Percentiles rank a stretch among this genome's conserved stretches.
These are phyloP conservation scores for Neonectria sp. DNA, from an alignment of 2,329 filamentous ascomycete genomes.

Conservation along the genomic window DNA sequence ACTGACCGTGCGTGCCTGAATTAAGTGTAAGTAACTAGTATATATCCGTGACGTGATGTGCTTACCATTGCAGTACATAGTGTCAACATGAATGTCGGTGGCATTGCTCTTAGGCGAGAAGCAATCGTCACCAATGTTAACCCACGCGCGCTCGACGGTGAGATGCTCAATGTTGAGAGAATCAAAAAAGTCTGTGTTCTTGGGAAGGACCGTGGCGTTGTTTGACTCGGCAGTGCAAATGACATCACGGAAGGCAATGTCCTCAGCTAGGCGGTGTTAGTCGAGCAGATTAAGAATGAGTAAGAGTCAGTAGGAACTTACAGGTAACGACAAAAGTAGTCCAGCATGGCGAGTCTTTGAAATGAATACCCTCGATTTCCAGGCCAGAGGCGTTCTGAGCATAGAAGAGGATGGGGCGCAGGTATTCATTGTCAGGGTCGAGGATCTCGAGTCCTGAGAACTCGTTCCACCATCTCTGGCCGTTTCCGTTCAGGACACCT, in stretches of 20 bases:
- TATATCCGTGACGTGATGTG: background rate
- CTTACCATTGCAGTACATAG: constrained; percentile 45
- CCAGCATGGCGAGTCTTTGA: constrained; percentile 47
- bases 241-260: constrained; percentile 43
- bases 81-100: constrained; percentile 40
- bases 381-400: constrained; percentile 44
- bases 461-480: constrained; percentile 47
- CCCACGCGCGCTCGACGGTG: constrained; percentile 42
- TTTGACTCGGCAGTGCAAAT: constrained; percentile 44
- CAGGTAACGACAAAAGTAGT: constrained; percentile 46
- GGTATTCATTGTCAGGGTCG: constrained; percentile 38
- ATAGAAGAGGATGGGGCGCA: constrained; percentile 45
- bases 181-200: constrained; percentile 47
- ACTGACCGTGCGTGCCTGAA: constrained; percentile 40
- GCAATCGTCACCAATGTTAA: constrained; percentile 45
- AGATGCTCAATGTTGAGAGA: constrained; percentile 41
- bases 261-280: constrained; percentile 33
- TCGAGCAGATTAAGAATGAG: fast-evolving
- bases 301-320: constrained; percentile 7
- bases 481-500: constrained; percentile 43
- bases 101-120: constrained; percentile 47
- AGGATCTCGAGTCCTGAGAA: constrained; percentile 44
- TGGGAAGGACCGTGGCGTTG: constrained; percentile 41
- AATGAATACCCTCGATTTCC: constrained; percentile 43
- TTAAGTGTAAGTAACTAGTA: fast-evolving